phyloP scores from a whole-genome alignment of 1,284 basidiomycete species.

The Tilletia setariae region DNA sequence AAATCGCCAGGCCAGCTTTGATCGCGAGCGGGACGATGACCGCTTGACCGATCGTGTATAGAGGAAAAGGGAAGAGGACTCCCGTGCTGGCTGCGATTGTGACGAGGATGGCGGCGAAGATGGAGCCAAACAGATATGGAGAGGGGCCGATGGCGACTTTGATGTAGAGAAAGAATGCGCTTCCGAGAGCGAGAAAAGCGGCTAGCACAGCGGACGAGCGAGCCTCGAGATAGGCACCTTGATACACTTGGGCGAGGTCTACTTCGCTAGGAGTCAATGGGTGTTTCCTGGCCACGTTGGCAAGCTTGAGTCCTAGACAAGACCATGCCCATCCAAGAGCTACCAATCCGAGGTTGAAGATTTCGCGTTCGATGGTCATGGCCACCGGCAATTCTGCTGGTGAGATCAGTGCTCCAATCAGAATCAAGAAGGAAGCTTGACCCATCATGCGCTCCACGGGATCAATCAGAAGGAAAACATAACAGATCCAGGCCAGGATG shows the following conservation, averaged over 20 bases:
- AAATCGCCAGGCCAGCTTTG: slow-evolving; percentile 64
- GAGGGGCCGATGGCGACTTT: slow-evolving; percentile 66
- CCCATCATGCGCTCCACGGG: slow-evolving; percentile 62
- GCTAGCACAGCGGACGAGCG: slow-evolving; percentile 65
- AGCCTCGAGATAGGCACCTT: slow-evolving; percentile 32
- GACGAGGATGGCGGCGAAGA: slow-evolving; percentile 57
- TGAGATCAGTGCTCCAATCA: slow-evolving; percentile 67
- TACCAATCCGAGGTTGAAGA: slow-evolving; percentile 63
- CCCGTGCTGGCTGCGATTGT: slow-evolving; percentile 8
- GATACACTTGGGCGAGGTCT: slow-evolving; percentile 16
- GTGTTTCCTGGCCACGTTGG: slow-evolving; percentile 63
- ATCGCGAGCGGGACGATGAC: slow-evolving; percentile 66
- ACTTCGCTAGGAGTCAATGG: slow-evolving; percentile 57
- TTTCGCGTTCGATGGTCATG: slow-evolving; percentile 67
- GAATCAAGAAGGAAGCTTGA: slow-evolving; percentile 67
- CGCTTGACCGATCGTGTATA: slow-evolving; percentile 63
- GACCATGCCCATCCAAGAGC: slow-evolving; percentile 67
- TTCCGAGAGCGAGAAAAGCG: slow-evolving; percentile 68
- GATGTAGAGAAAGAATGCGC: slow-evolving; percentile 64
- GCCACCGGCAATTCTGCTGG: slow-evolving; percentile 69
- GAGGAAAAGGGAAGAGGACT: slow-evolving; percentile 66
- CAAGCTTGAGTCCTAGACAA: slow-evolving; percentile 67
- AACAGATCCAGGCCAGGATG: slow-evolving; percentile 65
- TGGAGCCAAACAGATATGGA: slow-evolving; percentile 64
- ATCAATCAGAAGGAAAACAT: slow-evolving; percentile 66